phyloP scores from a whole-genome alignment of 1,284 basidiomycete genomes.

The Vanrija sp. region DNA sequence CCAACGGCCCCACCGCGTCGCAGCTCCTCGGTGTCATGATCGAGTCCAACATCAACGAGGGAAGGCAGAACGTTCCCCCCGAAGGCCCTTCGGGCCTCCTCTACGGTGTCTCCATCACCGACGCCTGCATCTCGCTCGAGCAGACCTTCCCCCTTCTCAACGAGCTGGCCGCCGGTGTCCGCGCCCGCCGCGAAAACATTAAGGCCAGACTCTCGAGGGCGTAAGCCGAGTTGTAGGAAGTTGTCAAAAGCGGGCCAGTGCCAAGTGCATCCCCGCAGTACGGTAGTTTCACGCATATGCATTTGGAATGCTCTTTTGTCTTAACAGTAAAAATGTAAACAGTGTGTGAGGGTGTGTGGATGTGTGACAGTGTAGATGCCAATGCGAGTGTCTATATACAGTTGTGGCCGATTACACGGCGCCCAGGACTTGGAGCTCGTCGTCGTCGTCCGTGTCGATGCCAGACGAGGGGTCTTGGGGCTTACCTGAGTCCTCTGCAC shows the following conservation, averaged over 20 bases:
- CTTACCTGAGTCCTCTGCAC: constrained; percentile 13
- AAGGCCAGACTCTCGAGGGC: constrained; percentile 20
- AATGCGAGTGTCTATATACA: no score
- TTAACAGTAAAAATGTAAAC: no score
- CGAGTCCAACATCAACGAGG: constrained; percentile 86
- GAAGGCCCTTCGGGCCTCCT: constrained; percentile 71
- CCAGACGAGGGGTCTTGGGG: background rate
- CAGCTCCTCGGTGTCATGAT: constrained; percentile 97
- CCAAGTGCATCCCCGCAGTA: no score
- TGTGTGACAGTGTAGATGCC: no score
- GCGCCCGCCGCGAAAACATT: constrained; percentile 58
- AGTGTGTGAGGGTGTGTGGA: no score
- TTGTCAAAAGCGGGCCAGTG: no score
- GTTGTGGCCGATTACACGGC: constrained; percentile 6
- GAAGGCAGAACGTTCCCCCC: constrained; percentile 71
- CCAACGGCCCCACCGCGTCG: constrained; percentile 62
- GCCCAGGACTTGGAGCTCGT: constrained; percentile 12
- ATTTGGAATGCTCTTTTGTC: no score
- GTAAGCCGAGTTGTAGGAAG: no score
- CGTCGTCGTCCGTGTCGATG: constrained; percentile 14
- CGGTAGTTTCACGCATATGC: no score
- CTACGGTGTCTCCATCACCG: constrained; percentile 64
- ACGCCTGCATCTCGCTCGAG: constrained; percentile 85
- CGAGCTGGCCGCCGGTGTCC: constrained; percentile 73
- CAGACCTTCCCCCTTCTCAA: constrained; percentile 75